Evolutionary conservation across 805 yeast species (phyloP).

Genomic region (Wickerhamomyces xylosicus): DNA sequence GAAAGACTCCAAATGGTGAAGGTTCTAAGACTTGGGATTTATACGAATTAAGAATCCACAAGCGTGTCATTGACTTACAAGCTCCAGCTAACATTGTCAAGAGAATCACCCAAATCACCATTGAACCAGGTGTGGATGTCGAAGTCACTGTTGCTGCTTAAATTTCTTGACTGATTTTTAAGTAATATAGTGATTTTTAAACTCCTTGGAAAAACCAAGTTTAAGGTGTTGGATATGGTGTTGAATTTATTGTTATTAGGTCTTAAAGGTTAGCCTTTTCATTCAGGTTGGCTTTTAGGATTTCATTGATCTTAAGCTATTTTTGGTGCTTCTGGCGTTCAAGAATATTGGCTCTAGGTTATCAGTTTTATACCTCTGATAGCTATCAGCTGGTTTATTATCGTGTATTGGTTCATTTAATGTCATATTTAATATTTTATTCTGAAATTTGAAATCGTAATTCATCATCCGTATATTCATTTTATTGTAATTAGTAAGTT

Average conservation of each 20-base stretch:
- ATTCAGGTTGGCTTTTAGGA: no score
- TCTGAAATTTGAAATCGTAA: no score
- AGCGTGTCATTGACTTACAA: slow-evolving; percentile 97
- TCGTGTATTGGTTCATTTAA: slow-evolving; percentile 14
- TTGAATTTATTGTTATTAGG: not conserved
- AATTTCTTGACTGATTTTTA: slow-evolving; percentile 14
- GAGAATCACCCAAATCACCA: slow-evolving; percentile 95
- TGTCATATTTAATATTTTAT: slow-evolving; percentile 3
- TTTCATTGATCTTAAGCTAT: not conserved
- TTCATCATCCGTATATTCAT: not conserved
- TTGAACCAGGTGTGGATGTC: slow-evolving; percentile 99
- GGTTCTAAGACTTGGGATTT: slow-evolving; percentile 99
- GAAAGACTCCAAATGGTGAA: slow-evolving; percentile 99
- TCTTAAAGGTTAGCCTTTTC: no score
- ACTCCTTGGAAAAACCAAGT: not conserved
- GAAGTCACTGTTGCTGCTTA: slow-evolving; percentile 86
- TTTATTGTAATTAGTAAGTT: slow-evolving; percentile 1
- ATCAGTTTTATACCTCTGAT: slow-evolving; percentile 23
- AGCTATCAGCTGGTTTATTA: slow-evolving; percentile 19
- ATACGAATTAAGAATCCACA: slow-evolving; percentile 99
- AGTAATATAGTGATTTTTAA: not conserved
- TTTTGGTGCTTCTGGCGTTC: no score
- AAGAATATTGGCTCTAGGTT: slow-evolving; percentile 19
- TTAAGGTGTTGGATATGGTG: not conserved
- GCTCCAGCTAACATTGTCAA: slow-evolving; percentile 91